Conservation (phyloP, 352 stramenopile species). For the Phytophthora citrophthora region DNA sequence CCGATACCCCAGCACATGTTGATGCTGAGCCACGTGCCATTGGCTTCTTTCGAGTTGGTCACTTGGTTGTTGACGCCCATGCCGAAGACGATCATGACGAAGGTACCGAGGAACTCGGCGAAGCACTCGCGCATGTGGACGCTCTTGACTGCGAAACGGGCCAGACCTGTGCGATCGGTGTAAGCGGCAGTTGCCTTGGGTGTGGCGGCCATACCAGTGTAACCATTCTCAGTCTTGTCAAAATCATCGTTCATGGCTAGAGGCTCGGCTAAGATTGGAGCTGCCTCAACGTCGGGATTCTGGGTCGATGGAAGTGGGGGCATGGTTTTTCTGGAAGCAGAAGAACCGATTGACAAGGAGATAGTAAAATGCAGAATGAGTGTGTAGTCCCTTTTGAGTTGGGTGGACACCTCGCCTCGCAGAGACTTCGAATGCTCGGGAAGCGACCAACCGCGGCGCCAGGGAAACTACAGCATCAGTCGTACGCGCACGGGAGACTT, state of each 20-base stretch:
- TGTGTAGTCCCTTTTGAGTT: background rate
- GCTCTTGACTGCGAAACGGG: background rate
- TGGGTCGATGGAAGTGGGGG: slow-evolving; percentile 15
- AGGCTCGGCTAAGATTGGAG: slow-evolving; percentile 6
- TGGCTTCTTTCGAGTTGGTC: too few relatives aligned
- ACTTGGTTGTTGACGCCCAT: too few relatives aligned
- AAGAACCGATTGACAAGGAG: slow-evolving; percentile 3
- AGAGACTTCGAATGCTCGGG: slow-evolving; percentile 21
- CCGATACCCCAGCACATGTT: too few relatives aligned
- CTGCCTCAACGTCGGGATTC: slow-evolving; percentile 17
- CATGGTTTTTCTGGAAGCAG: slow-evolving; percentile 4
- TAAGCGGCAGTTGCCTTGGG: background rate
- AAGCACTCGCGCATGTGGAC: too few relatives aligned
- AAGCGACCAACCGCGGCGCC: slow-evolving; percentile 15
- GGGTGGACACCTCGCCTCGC: slow-evolving; percentile 6
- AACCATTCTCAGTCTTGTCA: background rate
- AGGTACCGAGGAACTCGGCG: too few relatives aligned
- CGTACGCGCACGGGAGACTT: background rate
- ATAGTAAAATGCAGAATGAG: slow-evolving; percentile 21
- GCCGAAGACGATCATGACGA: too few relatives aligned
- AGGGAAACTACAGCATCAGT: slow-evolving; percentile 19
- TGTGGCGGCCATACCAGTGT: background rate
- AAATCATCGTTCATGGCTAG: slow-evolving; percentile 11
- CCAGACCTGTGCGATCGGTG: background rate
- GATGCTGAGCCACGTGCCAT: too few relatives aligned